Conservation (phyloP, 495 filamentous ascomycete genomes). For the Hypoxylon lienhwacheense region DNA sequence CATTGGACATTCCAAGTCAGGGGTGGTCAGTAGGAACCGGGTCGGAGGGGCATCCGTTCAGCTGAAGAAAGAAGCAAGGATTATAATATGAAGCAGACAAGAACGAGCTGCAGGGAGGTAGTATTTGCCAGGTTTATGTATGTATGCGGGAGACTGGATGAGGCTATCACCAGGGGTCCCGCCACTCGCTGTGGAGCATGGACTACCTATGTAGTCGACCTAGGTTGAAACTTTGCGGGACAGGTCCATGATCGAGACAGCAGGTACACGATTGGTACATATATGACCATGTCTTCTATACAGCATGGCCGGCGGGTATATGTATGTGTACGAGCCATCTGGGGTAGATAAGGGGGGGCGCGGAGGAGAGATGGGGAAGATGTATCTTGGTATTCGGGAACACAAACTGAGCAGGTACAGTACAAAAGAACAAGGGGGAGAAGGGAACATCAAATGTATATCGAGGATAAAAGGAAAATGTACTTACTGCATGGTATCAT, state of each 20-base stretch:
- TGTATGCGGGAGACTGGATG: conserved; percentile 14
- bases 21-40: conserved; percentile 14
- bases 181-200: conserved; percentile 31
- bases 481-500: conserved; percentile 56
- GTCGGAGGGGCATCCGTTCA: conserved; percentile 9
- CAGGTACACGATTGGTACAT: conserved; percentile 35
- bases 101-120: conserved; percentile 29
- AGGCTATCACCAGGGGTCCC: conserved; percentile 35
- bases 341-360: conserved; percentile 26
- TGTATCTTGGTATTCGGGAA: conserved; percentile 39
- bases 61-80: conserved; percentile 11
- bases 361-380: conserved; percentile 21
- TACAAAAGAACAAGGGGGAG: conserved; percentile 34
- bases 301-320: conserved; percentile 20
- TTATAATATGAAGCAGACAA: conserved; percentile 16
- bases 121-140: conserved; percentile 11
- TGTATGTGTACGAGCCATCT: conserved; percentile 35
- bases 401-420: conserved; percentile 31
- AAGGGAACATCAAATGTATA: conserved; percentile 44
- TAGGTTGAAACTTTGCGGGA: conserved; percentile 23
- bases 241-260: conserved; percentile 28
- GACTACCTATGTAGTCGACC: conserved; percentile 21
- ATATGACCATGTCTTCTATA: conserved; percentile 31
- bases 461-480: conserved; percentile 39
- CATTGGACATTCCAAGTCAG: conserved; percentile 20